Conservation (phyloP, 441 rosid species). For the Aleurites moluccanus region DNA sequence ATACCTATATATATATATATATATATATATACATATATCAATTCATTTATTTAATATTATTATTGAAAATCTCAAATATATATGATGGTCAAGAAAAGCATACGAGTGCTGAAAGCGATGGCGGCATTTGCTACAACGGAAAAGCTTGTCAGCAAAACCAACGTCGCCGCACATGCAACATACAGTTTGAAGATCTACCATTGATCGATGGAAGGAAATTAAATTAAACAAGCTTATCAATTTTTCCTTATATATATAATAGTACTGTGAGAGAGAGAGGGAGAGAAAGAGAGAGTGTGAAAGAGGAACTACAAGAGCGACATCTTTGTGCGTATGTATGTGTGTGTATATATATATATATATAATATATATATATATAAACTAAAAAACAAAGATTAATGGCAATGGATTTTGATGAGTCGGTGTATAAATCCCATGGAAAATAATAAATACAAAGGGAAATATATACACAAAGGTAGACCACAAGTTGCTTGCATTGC, state of each 20-base stretch:
- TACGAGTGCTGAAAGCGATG: slow-evolving; percentile 92
- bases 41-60: no score
- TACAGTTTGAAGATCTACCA: slow-evolving; percentile 76
- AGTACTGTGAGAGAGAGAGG: no score
- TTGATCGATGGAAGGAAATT: slow-evolving; percentile 23
- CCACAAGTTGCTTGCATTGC: slow-evolving; percentile 81
- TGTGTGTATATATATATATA: background rate
- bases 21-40: no score
- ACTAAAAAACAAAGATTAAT: background rate
- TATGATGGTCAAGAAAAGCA: background rate
- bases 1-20: slow-evolving; percentile 51
- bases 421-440: slow-evolving; percentile 41
- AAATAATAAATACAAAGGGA: slow-evolving; percentile 15
- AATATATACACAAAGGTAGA: slow-evolving; percentile 39
- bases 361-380: no score
- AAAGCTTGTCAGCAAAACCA: slow-evolving; percentile 92
- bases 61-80: no score
- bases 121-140: slow-evolving; percentile 85
- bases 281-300: background rate
- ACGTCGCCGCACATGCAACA: slow-evolving; percentile 99
- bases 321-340: background rate
- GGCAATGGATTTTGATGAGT: slow-evolving; percentile 30
- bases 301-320: background rate
- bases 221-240: background rate
- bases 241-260: background rate